Conservation (phyloP, 2,329 filamentous ascomycete genomes). For the Furcasterigmium furcatum region DNA sequence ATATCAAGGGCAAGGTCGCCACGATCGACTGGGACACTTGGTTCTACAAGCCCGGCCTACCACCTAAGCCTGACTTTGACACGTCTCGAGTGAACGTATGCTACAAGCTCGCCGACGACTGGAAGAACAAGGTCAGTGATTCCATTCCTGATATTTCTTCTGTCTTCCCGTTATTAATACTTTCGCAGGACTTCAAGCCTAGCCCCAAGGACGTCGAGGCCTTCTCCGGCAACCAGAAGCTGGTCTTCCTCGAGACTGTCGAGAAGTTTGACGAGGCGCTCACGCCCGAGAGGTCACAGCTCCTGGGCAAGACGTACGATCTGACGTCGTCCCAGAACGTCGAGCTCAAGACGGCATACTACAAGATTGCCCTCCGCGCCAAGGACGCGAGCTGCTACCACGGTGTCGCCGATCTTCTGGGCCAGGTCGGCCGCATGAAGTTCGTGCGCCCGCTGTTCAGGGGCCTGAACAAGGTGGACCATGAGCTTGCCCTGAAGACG, state of each 20-base stretch:
- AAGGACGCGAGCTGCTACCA: constrained; percentile 66
- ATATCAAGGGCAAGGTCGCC: constrained; percentile 61
- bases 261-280: constrained; percentile 66
- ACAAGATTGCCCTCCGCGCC: constrained; percentile 73
- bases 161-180: no score
- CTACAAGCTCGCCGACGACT: constrained; percentile 78
- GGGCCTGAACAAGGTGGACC: constrained; percentile 70
- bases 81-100: constrained; percentile 83
- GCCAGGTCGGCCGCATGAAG: constrained; percentile 91
- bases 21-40: constrained; percentile 85
- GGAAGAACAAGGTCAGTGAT: constrained; percentile 58
- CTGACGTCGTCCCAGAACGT: constrained; percentile 77
- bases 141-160: neutral
- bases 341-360: constrained; percentile 80
- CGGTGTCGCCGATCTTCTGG: constrained; percentile 71
- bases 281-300: constrained; percentile 59
- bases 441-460: constrained; percentile 86
- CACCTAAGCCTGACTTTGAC: constrained; percentile 88
- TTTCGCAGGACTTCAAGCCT: constrained; percentile 64
- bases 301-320: constrained; percentile 73
- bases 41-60: constrained; percentile 86
- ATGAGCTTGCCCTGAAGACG: constrained; percentile 71
- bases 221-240: constrained; percentile 82
- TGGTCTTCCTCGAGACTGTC: constrained; percentile 84
- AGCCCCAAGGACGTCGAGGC: constrained; percentile 63